Evolutionary conservation across 2,329 filamentous ascomycete genomes (phyloP).

Genomic region (Colletotrichum sidae): DNA sequence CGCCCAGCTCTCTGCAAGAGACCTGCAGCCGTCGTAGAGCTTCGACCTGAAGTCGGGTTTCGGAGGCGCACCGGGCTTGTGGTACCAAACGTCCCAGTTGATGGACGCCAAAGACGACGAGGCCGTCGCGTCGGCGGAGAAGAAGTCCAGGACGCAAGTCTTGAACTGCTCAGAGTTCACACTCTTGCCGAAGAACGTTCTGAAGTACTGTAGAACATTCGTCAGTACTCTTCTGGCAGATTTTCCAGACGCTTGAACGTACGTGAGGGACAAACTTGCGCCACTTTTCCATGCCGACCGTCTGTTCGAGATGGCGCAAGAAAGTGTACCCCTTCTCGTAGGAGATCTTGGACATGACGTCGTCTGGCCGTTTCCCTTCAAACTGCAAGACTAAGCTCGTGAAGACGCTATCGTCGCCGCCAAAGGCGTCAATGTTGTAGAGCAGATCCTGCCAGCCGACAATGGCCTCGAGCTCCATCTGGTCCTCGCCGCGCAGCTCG

Average conservation of each 20-base stretch:
- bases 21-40: slow-evolving; percentile 1
- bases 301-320: slow-evolving; percentile 13
- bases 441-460: slow-evolving; percentile 26
- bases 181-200: slow-evolving; percentile 6
- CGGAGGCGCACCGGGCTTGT: slow-evolving; percentile 17
- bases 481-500: slow-evolving; percentile 17
- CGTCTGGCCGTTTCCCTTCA: slow-evolving; percentile 15
- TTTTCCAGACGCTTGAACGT: background rate
- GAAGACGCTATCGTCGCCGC: slow-evolving; percentile 10
- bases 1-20: background rate
- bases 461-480: slow-evolving; percentile 20
- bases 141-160: slow-evolving; percentile 10
- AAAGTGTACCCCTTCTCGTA: slow-evolving; percentile 28
- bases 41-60: slow-evolving; percentile 10
- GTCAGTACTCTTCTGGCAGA: background rate
- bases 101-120: background rate
- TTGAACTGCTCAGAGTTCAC: slow-evolving; percentile 20
- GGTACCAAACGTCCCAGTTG: slow-evolving; percentile 13
- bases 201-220: slow-evolving; percentile 4
- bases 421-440: slow-evolving; percentile 15
- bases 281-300: slow-evolving; percentile 17
- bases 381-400: slow-evolving; percentile 21
- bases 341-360: slow-evolving; percentile 27
- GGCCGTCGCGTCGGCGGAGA: slow-evolving; percentile 2
- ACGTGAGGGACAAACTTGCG: slow-evolving; percentile 22